Evolutionary conservation across 1,284 basidiomycete species (phyloP), one percentile per base, ranked within the genome.

Genomic region (Tilletiaria anomala): DNA sequence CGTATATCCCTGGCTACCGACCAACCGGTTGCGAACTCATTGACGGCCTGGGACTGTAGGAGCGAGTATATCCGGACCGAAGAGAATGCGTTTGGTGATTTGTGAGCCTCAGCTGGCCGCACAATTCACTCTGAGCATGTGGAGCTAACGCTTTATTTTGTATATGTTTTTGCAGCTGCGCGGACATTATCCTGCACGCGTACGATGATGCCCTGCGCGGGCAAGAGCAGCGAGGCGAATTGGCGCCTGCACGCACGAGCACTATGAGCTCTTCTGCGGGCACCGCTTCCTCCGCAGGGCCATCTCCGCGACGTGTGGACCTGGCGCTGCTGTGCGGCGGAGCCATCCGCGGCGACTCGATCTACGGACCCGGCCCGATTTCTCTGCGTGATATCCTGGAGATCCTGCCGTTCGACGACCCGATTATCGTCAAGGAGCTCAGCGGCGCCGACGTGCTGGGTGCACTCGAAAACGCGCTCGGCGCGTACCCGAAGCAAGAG

Each of bases 361-460:
- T 77, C 4, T 91, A 91, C 67, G 54, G 53, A 1, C 81, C 83
- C 0, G 82, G 83, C 1, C 69, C 73, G 37, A 72, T 89, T 43
- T 84, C 80, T 1, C 72, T 93, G 0, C 83, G 84, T 0, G 80
- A 91, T 56, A 76, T 87, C 38, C 53, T 85, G 33, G 87, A 88
- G 62, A 87, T 91, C 23, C 67, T 91, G 37, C 87, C 87, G 0
- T 93, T 88, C 50, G 82, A 85, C 47, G 87, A 93, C 57, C 78
- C 86, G 0, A 43, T 59, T 10, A 76, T 93, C 2, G 83, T 86
- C 5, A 62, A 87, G 21, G 82, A 86, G 68, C 67, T 91, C 12
- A 82, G 84, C 51, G 87, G 87, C 0, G 72, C 76, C 54, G 73
- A 78, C 0, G 75, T 91, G 29, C 88, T 84, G 83, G 78, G 78